Percentiles rank a stretch among this genome's conserved stretches.
These are phyloP conservation scores for Monosporascus sp. DNA, from an alignment of 2,329 filamentous ascomycete species.

Conservation along the genomic window DNA sequence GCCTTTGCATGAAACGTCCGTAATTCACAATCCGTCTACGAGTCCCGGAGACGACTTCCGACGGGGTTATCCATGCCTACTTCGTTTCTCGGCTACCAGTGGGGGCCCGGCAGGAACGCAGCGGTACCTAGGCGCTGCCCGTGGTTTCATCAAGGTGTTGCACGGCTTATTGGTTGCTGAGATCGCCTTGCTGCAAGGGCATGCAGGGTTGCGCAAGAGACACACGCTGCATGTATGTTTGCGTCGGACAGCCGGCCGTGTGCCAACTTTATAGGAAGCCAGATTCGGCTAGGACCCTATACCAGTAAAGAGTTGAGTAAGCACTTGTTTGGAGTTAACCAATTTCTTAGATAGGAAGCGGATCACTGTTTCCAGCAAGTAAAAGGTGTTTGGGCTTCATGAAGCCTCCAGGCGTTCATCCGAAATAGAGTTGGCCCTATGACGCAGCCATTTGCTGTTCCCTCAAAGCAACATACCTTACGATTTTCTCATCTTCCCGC, in stretches of 20 bases:
- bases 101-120: too few species aligned
- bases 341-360: conserved; percentile 5
- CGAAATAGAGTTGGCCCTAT: conserved; percentile 16
- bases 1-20: not conserved
- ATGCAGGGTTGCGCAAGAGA: conserved; percentile 2
- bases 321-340: conserved; percentile 4
- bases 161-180: not conserved
- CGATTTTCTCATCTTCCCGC: conserved; percentile 98
- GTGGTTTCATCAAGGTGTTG: not conserved
- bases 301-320: conserved; percentile 21
- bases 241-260: conserved; percentile 3
- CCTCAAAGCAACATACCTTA: conserved; percentile 63
- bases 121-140: not conserved
- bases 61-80: not conserved
- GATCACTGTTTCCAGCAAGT: conserved; percentile 6
- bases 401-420: conserved; percentile 3
- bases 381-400: not conserved
- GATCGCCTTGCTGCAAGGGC: not conserved
- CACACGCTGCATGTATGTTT: conserved; percentile 1
- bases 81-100: not conserved
- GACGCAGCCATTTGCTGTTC: conserved; percentile 20
- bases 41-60: not conserved
- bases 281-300: conserved; percentile 55
- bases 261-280: conserved; percentile 47
- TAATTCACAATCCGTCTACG: not conserved